Percentiles rank a stretch among this genome's conserved stretches.
phyloP scores from a whole-genome alignment of 2,329 filamentous ascomycete species.

The Trichoderma asperellum region DNA sequence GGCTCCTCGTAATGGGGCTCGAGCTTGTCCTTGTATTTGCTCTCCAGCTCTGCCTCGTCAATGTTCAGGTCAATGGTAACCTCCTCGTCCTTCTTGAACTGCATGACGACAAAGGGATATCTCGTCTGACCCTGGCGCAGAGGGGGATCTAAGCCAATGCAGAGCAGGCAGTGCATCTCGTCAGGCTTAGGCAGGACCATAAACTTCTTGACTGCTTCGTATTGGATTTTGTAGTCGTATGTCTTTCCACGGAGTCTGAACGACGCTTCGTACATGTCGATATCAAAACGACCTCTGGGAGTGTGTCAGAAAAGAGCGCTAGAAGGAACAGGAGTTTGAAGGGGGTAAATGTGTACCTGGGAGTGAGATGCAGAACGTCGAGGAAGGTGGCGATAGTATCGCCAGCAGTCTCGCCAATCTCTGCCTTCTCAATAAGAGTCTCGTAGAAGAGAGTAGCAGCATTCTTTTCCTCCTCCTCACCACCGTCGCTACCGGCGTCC shows the following conservation, averaged over 20 bases:
- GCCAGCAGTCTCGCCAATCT: conserved; percentile 98
- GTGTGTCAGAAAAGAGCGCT: not conserved
- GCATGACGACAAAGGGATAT: conserved; percentile 99
- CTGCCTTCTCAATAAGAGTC: conserved; percentile 95
- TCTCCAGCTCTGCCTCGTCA: conserved; percentile 82
- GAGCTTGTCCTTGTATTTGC: conserved; percentile 86
- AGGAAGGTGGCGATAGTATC: conserved; percentile 97
- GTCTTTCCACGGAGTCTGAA: conserved; percentile 98
- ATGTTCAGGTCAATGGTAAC: conserved; percentile 96
- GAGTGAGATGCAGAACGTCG: conserved; percentile 95
- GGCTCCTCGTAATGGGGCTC: conserved; percentile 90
- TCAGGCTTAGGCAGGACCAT: conserved; percentile 99
- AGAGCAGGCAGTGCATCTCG: conserved; percentile 92
- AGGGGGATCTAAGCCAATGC: conserved; percentile 90
- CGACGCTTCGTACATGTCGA: conserved; percentile 98
- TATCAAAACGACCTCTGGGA: conserved; percentile 92
- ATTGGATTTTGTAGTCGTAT: conserved; percentile 99
- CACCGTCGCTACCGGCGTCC: conserved; percentile 66
- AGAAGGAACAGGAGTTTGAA: not conserved
- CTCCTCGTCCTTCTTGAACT: conserved; percentile 97
- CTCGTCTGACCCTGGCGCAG: conserved; percentile 95
- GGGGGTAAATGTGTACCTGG: conserved; percentile 60
- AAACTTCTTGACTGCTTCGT: conserved; percentile 97
- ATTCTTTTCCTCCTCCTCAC: conserved; percentile 76
- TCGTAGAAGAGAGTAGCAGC: conserved; percentile 98